A percentile compares a stretch with the other conserved stretches of the same genome.
phyloP scores from a whole-genome alignment of 1,139 yeast species.

The Hansenula lynferdii region DNA sequence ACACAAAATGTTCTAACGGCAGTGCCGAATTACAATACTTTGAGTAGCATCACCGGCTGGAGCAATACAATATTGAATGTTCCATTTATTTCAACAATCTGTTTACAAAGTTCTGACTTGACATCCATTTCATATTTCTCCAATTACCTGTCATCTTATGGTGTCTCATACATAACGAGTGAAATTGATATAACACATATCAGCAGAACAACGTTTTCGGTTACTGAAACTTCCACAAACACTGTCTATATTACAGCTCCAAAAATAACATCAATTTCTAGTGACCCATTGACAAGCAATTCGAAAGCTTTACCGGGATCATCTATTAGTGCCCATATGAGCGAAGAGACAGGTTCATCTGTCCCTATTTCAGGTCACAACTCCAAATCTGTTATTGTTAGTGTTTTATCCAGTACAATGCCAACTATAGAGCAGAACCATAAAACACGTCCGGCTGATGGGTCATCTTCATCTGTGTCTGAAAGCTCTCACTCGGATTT shows the following conservation, averaged over 20 bases:
- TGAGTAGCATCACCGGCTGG: conserved; percentile 20
- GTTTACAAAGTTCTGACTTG: conserved; percentile 15
- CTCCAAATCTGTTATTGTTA: too few species aligned
- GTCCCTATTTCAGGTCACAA: too few species aligned
- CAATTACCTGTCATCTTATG: conserved; percentile 13
- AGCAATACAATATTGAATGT: conserved; percentile 10
- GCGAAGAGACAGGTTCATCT: too few species aligned
- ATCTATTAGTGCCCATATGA: neutral
- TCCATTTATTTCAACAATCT: conserved; percentile 15
- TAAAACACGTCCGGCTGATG: too few species aligned
- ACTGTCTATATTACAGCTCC: conserved; percentile 10
- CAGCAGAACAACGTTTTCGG: conserved; percentile 13
- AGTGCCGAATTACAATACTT: conserved; percentile 15
- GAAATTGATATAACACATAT: conserved; percentile 17
- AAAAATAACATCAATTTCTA: neutral
- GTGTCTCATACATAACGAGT: conserved; percentile 16
- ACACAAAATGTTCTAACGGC: conserved; percentile 15
- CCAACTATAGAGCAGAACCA: too few species aligned
- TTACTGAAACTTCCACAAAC: conserved; percentile 18
- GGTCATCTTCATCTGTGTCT: too few species aligned
- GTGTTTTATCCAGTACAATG: too few species aligned
- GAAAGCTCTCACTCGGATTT: too few species aligned
- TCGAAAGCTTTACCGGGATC: neutral
- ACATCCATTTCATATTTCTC: conserved; percentile 15
- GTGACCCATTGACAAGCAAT: too few species aligned